Conservation (phyloP, 75 land plant genomes). For the Larix kaempferi region DNA sequence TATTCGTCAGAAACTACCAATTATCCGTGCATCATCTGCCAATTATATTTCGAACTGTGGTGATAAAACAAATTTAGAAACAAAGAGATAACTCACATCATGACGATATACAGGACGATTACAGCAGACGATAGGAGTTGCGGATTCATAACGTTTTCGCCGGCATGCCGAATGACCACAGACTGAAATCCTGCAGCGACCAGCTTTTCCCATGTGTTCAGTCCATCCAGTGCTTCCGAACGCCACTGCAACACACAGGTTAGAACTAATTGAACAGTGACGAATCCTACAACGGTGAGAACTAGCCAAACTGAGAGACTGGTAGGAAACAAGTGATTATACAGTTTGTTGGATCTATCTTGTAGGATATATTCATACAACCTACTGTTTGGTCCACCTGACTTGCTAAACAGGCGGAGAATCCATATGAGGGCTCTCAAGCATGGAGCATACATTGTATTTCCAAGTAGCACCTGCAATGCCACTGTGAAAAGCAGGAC, state of each 20-base stretch:
- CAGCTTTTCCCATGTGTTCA: slow-evolving; percentile 43
- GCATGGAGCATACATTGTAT: slow-evolving; percentile 48
- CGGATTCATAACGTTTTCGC: slow-evolving; percentile 56
- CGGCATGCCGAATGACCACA: slow-evolving; percentile 55
- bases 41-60: no score
- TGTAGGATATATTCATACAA: slow-evolving; percentile 23
- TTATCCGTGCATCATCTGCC: no score
- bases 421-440: slow-evolving; percentile 33
- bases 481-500: slow-evolving; percentile 37
- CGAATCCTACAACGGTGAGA: slow-evolving; percentile 31
- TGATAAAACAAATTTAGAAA: no score
- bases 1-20: no score
- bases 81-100: slow-evolving; percentile 54
- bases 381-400: not conserved
- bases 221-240: slow-evolving; percentile 29
- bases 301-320: slow-evolving; percentile 16
- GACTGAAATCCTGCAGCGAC: slow-evolving; percentile 52
- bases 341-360: slow-evolving; percentile 18
- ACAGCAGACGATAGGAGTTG: slow-evolving; percentile 50
- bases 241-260: slow-evolving; percentile 45
- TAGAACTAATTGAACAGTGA: slow-evolving; percentile 22
- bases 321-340: slow-evolving; percentile 39
- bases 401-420: slow-evolving; percentile 1
- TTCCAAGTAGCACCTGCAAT: slow-evolving; percentile 50
- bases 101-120: slow-evolving; percentile 51